These are phyloP conservation scores for Alisma plantagoaquatica DNA, from an alignment of 106 monocot genomes.

Conservation along the genomic window DNA sequence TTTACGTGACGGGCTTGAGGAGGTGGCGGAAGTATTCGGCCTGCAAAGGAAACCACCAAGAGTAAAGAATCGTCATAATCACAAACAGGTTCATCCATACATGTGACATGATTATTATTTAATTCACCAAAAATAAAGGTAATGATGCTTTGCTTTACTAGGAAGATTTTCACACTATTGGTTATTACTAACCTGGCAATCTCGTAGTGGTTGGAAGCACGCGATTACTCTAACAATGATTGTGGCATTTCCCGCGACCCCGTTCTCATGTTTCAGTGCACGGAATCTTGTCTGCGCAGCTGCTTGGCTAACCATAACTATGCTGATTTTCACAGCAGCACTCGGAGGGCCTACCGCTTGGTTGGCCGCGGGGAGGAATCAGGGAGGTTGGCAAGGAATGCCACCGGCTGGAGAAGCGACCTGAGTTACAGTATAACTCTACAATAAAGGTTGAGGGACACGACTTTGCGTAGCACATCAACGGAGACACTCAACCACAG, in stretches of 20 bases:
- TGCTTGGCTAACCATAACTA: slow-evolving; percentile 89
- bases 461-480: slow-evolving; percentile 45
- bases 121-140: background rate
- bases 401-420: too few species aligned
- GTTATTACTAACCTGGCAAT: slow-evolving; percentile 59
- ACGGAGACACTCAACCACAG: slow-evolving; percentile 53
- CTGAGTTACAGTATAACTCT: slow-evolving; percentile 83
- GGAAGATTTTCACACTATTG: background rate
- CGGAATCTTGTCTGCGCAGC: slow-evolving; percentile 75
- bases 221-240: slow-evolving; percentile 70
- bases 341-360: too few species aligned
- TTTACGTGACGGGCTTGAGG: slow-evolving; percentile 90
- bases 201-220: slow-evolving; percentile 76
- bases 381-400: too few species aligned
- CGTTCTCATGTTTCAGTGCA: slow-evolving; percentile 82
- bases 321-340: too few species aligned
- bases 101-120: background rate
- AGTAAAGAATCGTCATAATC: background rate
- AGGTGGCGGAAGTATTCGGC: slow-evolving; percentile 96
- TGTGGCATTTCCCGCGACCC: slow-evolving; percentile 50
- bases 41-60: slow-evolving; percentile 25
- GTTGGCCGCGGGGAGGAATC: too few species aligned
- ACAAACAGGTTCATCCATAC: background rate
- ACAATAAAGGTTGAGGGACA: slow-evolving; percentile 71
- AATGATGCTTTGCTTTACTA: too few species aligned